Evolutionary conservation across 352 stramenopile genomes (phyloP), one percentile per base, ranked within the genome.

Genomic region (Globisporangium polare): DNA sequence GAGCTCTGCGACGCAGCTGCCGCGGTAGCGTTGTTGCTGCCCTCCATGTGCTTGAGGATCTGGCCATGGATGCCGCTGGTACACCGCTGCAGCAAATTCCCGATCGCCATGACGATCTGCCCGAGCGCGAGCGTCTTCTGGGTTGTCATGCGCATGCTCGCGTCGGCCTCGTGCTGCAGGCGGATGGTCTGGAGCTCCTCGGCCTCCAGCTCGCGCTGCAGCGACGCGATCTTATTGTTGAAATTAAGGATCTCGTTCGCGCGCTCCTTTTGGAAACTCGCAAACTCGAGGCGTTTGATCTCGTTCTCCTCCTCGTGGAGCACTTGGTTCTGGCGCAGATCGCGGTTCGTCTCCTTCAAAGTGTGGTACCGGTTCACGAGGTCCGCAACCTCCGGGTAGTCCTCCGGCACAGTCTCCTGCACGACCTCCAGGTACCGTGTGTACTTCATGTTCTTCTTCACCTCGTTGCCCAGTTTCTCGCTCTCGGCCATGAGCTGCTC

Each of bases 171-270:
- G 51, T 95, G 85, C 66, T 97, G 89, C 35, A 97, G 60, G 0
- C 83, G 77, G 9, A 96, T 78, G 22, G 82, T 84, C 7, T 77
- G 72, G 6, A 82, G 62, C 58, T 95, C 88, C 33, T 82, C 79
- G 3, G 60, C 69, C 60, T 97, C 88, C 0, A 96, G 67, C 42
- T 83, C 74, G 15, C 90, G 76, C 60, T 97, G 89, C 15, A 97
- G 53, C 10, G 80, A 83, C 9, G 89, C 89, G 65, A 97, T 95
- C 58, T 81, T 76, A 69, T 98, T 97, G 75, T 97, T 97, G 49
- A 86, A 89, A 51, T 89, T 96, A 7, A 98, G 68, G n/a, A 97
- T 95, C 54, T 98, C 91, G 57, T 97, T 97, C 8, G 84, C 80
- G 31, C 85, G 80, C 62, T 96, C 88, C 58, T 97, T 97, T 60